These are phyloP conservation scores for Auricularia sp. DNA, from an alignment of 768 basidiomycete genomes.

Conservation along the genomic window DNA sequence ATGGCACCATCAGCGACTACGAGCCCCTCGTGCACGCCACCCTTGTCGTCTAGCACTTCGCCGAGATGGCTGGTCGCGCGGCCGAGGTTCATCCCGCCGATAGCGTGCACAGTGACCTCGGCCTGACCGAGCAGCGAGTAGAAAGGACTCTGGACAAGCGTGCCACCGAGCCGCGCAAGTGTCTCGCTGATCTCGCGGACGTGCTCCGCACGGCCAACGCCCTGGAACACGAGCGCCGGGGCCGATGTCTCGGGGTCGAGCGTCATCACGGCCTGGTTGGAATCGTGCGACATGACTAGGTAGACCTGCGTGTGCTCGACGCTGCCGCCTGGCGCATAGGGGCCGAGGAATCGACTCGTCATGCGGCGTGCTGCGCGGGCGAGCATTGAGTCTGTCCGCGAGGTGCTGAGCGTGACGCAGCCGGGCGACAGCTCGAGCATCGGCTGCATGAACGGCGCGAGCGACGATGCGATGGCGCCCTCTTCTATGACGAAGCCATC, in stretches of 20 bases:
- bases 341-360: neutral
- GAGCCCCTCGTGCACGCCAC: conserved; percentile 1
- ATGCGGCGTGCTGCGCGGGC: neutral
- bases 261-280: neutral
- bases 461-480: conserved; percentile 1
- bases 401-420: neutral
- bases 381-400: neutral
- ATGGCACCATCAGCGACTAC: neutral
- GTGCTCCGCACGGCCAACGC: conserved; percentile 3
- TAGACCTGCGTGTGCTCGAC: conserved; percentile 6
- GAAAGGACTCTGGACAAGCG: conserved; percentile 3
- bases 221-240: neutral
- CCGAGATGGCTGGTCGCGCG: conserved; percentile 1
- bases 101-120: conserved; percentile 2
- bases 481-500: conserved; percentile 6
- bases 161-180: conserved; percentile 3
- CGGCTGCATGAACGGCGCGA: neutral
- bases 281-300: conserved; percentile 5
- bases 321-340: conserved; percentile 1
- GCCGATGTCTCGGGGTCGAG: neutral
- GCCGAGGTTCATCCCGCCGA: conserved; percentile 1
- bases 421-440: conserved; percentile 1
- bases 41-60: neutral
- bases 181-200: conserved; percentile 2
- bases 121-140: conserved; percentile 2